A percentile compares a stretch with the other conserved stretches of the same genome.
These are phyloP conservation scores for Lentinula aciculospora DNA, from an alignment of 768 basidiomycete genomes.

Conservation along the genomic window DNA sequence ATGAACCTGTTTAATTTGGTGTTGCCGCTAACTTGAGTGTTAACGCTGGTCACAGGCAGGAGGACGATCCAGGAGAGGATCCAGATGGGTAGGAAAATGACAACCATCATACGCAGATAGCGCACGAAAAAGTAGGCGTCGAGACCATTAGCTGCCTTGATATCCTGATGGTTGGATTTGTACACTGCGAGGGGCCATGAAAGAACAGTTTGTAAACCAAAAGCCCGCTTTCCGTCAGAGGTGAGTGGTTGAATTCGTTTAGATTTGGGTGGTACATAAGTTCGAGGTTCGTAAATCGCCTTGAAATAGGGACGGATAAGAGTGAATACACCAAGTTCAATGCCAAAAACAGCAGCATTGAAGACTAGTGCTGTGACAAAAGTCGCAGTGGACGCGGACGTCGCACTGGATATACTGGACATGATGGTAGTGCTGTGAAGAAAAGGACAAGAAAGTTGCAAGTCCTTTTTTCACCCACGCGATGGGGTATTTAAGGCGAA, in stretches of 20 bases:
- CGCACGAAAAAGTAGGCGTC: slow-evolving; percentile 95
- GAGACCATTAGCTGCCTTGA: slow-evolving; percentile 68
- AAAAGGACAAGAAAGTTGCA: background rate
- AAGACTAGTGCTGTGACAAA: slow-evolving; percentile 84
- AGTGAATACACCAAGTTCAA: slow-evolving; percentile 75
- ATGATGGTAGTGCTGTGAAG: background rate
- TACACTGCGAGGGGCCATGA: slow-evolving; percentile 66
- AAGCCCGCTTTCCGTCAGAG: background rate
- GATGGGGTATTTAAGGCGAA: background rate
- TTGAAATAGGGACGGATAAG: slow-evolving; percentile 81
- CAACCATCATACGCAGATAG: slow-evolving; percentile 79
- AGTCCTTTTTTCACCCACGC: background rate
- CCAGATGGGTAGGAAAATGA: slow-evolving; percentile 88
- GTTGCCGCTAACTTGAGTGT: slow-evolving; percentile 38
- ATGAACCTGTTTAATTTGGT: slow-evolving; percentile 65
- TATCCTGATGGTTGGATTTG: slow-evolving; percentile 53
- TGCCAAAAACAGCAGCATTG: slow-evolving; percentile 69
- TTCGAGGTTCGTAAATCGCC: slow-evolving; percentile 84
- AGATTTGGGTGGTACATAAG: slow-evolving; percentile 47
- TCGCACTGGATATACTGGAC: background rate
- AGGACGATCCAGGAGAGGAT: slow-evolving; percentile 82
- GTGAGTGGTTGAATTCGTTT: slow-evolving; percentile 40
- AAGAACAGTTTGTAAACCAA: slow-evolving; percentile 23
- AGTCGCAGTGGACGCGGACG: slow-evolving; percentile 26
- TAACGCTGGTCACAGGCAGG: slow-evolving; percentile 64